phyloP scores from a whole-genome alignment of 1,139 yeast genomes.

The Zygoascus sp. region DNA sequence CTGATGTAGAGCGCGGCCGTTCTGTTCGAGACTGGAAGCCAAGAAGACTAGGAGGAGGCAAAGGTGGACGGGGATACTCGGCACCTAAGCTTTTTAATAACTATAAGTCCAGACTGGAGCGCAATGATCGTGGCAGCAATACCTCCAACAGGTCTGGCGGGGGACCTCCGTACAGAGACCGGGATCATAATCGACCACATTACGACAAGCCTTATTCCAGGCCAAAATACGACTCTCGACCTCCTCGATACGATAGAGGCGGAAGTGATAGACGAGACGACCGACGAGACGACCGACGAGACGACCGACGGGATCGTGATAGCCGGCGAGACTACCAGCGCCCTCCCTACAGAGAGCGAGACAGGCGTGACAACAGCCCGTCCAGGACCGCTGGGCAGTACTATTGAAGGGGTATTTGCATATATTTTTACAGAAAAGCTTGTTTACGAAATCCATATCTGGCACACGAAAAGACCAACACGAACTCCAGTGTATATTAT shows the following conservation, averaged over 20 bases:
- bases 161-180: conserved; percentile 14
- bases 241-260: neutral
- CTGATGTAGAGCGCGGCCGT: conserved; percentile 83
- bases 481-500: neutral
- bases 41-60: conserved; percentile 67
- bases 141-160: conserved; percentile 9
- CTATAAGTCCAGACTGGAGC: conserved; percentile 6
- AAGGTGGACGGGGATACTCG: conserved; percentile 58
- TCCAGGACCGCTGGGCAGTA: conserved; percentile 10
- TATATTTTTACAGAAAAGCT: too few relatives aligned
- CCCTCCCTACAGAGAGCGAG: conserved; percentile 15
- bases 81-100: conserved; percentile 19
- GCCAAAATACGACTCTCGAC: neutral
- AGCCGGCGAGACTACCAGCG: too few relatives aligned
- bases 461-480: neutral
- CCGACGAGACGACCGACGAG: conserved; percentile 3
- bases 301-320: conserved; percentile 4
- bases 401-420: too few relatives aligned
- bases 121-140: conserved; percentile 2
- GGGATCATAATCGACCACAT: conserved; percentile 7
- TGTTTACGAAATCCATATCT: neutral
- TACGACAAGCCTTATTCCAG: conserved; percentile 2
- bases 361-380: conserved; percentile 8
- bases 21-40: conserved; percentile 78
- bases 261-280: neutral